Evolutionary conservation across 2,329 filamentous ascomycete species (phyloP), one percentile per base, ranked within the genome.

Genomic region (Botryotinia globosa): DNA sequence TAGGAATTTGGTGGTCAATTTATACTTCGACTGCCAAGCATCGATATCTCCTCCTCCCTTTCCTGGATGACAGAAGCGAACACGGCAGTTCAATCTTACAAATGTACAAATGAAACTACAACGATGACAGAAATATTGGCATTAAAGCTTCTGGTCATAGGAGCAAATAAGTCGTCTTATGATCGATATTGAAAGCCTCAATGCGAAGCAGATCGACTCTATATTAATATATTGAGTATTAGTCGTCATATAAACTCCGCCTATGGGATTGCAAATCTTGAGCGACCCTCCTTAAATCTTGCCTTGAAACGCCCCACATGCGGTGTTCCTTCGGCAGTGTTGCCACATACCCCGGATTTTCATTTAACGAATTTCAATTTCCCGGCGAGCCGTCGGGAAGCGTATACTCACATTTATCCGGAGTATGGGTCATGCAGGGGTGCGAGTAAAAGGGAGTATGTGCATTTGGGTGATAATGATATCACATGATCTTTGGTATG

Each of bases 381-480:
- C 73, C 74, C 75, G 75, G 69, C 59, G 71, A 66, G 69, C 73
- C 75, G 75, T 72, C 74, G 73, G 73, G 34, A 67, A 72, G 22
- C 12, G 20, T 25, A 18, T 72, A 3, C 22, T 37, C 25, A 37
- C 48, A 61, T 45, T 58, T 72, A 72, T 48, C 70, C 70, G 70
- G 54, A 68, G 61, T 44, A 25, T 61, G 54, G 54, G 42, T 22
- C 42, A 59, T 67, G 65, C 63, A 37, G 34, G n/a, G 48, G 9
- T 25, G 5, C 10, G 48, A 48, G 3, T 58, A 22, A 68, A 44
- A 42, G 18, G 6, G 10, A 42, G 12, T 1, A 37, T 20, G 10
- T 6, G 25, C 14, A 42, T 18, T 37, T 37, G 64, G n/a, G 32
- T 4, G n/a, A 56, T 56, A n/a, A 32, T 67, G 16, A 25, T 56